phyloP scores from a whole-genome alignment of 169 alveolate species.

The Eimeria falciformis region DNA sequence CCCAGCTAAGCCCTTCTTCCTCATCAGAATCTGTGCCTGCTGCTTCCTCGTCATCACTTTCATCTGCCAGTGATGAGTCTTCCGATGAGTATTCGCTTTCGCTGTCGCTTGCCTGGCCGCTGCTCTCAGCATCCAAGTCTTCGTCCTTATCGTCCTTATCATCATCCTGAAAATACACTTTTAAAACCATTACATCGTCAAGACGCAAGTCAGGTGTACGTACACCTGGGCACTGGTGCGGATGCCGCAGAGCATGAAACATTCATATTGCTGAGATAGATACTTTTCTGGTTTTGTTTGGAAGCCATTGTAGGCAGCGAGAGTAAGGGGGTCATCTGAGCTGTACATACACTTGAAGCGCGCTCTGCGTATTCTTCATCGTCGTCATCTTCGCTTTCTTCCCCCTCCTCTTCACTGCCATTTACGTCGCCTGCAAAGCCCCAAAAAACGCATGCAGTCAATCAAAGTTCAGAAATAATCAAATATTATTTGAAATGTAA shows the following conservation, averaged over 20 bases:
- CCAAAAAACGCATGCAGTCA: background rate
- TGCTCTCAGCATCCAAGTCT: conserved; percentile 4
- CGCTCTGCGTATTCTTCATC: conserved; percentile 70
- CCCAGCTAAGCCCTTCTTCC: conserved; percentile 78
- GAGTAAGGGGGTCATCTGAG: background rate
- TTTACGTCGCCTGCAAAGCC: conserved; percentile 28
- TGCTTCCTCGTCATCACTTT: conserved; percentile 69
- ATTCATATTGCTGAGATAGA: no score
- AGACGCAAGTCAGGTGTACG: no score
- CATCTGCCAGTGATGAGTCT: conserved; percentile 50
- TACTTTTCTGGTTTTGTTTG: background rate
- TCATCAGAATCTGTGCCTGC: conserved; percentile 59
- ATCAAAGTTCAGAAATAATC: no score
- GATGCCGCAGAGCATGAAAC: no score
- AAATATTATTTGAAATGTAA: no score
- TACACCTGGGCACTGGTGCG: no score
- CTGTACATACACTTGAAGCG: background rate
- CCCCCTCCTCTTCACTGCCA: conserved; percentile 48
- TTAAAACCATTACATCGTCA: no score
- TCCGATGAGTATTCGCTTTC: conserved; percentile 1
- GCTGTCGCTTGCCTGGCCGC: conserved; percentile 22
- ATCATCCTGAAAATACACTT: background rate
- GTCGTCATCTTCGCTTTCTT: conserved; percentile 57
- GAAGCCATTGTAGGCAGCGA: background rate
- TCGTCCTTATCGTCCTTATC: conserved; percentile 50